phyloP scores from a whole-genome alignment of 108 stramenopile genomes.

The Epithemia pelagica region DNA sequence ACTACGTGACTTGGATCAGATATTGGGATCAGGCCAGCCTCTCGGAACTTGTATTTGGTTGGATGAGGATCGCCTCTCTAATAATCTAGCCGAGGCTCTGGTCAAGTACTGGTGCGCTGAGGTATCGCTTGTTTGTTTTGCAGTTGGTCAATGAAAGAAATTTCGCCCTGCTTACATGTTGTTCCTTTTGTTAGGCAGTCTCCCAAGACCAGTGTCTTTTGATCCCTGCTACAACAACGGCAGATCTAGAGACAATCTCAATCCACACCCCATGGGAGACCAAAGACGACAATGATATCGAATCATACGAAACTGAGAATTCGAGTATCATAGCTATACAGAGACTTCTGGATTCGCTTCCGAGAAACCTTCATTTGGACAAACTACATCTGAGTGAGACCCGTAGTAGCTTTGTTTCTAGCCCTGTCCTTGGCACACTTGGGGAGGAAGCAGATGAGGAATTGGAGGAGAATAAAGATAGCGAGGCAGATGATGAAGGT shows the following conservation, averaged over 20 bases:
- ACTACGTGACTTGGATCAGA: constrained; percentile 62
- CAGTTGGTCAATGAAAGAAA: no score
- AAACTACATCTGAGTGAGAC: constrained; percentile 26
- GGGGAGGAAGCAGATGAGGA: constrained; percentile 29
- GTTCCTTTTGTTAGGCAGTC: constrained; percentile 29
- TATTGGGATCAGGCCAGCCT: constrained; percentile 69
- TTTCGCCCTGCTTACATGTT: no score
- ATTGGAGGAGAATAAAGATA: constrained; percentile 15
- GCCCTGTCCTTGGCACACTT: neutral
- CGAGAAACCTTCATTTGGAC: constrained; percentile 73
- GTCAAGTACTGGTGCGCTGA: constrained; percentile 78
- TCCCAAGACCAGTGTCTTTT: constrained; percentile 35
- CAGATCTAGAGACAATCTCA: no score
- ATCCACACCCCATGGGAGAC: no score
- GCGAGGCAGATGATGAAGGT: constrained; percentile 44
- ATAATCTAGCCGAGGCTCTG: constrained; percentile 49
- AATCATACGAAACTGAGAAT: no score
- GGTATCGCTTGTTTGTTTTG: constrained; percentile 18
- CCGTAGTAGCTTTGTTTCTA: neutral
- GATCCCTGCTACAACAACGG: constrained; percentile 13
- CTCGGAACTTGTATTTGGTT: constrained; percentile 57
- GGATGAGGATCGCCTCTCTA: constrained; percentile 77
- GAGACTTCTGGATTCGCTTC: constrained; percentile 29
- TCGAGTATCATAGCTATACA: no score
- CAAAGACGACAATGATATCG: no score